Percentiles rank a stretch among this genome's conserved stretches.
Conservation (phyloP, 352 stramenopile species). For the Pythium graminicola region DNA sequence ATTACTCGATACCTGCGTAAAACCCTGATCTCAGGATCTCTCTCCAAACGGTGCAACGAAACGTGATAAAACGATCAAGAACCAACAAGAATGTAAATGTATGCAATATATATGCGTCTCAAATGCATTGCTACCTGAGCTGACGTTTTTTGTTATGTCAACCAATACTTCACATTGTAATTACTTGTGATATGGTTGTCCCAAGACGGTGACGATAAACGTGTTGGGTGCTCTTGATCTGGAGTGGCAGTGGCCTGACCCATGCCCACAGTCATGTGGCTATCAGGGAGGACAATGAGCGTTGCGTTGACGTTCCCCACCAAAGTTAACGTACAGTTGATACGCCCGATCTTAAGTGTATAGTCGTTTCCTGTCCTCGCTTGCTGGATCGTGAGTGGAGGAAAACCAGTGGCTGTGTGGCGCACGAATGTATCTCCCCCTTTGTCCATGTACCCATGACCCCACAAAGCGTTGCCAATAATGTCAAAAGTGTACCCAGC, state of each 20-base stretch:
- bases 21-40: too few relatives aligned
- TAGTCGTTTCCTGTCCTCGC: background rate
- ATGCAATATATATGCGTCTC: too few relatives aligned
- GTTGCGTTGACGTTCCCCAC: constrained; percentile 1
- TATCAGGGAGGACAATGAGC: background rate
- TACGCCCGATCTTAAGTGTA: background rate
- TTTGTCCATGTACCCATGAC: constrained; percentile 58
- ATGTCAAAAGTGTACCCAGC: constrained; percentile 62
- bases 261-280: background rate
- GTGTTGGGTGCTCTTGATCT: background rate
- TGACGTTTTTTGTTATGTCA: too few relatives aligned
- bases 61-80: too few relatives aligned
- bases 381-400: constrained; percentile 23
- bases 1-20: too few relatives aligned
- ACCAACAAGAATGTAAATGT: too few relatives aligned
- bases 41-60: too few relatives aligned
- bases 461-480: constrained; percentile 41
- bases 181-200: background rate
- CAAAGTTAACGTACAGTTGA: constrained; percentile 1
- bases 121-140: too few relatives aligned
- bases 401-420: constrained; percentile 40
- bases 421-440: constrained; percentile 44
- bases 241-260: background rate
- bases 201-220: background rate
- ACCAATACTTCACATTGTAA: too few relatives aligned